Percentiles rank a stretch among this genome's conserved stretches.
Conservation (phyloP, 768 basidiomycete genomes). For the Naganishia onofrii region DNA sequence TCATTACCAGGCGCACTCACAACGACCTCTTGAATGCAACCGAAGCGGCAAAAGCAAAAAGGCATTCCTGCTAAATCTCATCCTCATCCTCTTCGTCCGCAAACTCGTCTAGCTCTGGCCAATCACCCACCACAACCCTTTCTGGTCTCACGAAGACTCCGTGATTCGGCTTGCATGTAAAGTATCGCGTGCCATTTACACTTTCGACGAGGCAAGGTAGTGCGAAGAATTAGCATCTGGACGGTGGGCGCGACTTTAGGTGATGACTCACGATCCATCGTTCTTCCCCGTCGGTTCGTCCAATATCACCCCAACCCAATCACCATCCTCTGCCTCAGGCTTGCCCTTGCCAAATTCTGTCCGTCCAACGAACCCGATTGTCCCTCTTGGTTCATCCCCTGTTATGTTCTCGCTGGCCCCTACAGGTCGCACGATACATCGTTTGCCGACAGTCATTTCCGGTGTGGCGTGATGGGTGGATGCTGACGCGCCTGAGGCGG, state of each 20-base stretch:
- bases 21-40: too few species aligned
- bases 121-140: slow-evolving; percentile 77
- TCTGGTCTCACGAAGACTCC: slow-evolving; percentile 86
- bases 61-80: slow-evolving; percentile 46
- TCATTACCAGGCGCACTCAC: neutral
- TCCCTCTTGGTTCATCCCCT: slow-evolving; percentile 73
- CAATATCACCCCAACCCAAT: slow-evolving; percentile 90
- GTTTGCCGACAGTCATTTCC: slow-evolving; percentile 15
- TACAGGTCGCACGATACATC: slow-evolving; percentile 25
- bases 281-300: slow-evolving; percentile 96
- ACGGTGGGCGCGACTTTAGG: neutral
- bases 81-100: slow-evolving; percentile 65
- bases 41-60: neutral
- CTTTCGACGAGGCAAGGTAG: slow-evolving; percentile 53
- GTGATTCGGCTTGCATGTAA: slow-evolving; percentile 69
- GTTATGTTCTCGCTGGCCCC: neutral
- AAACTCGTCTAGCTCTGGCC: slow-evolving; percentile 72
- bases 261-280: slow-evolving; percentile 80
- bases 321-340: slow-evolving; percentile 50
- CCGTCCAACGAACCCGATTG: slow-evolving; percentile 76
- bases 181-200: slow-evolving; percentile 81
- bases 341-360: slow-evolving; percentile 68
- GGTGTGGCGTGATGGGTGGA: slow-evolving; percentile 18
- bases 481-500: slow-evolving; percentile 33
- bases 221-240: neutral